Evolutionary conservation across 2,329 filamentous ascomycete species (phyloP).

Genomic region (Pseudogymnoascus sp.): DNA sequence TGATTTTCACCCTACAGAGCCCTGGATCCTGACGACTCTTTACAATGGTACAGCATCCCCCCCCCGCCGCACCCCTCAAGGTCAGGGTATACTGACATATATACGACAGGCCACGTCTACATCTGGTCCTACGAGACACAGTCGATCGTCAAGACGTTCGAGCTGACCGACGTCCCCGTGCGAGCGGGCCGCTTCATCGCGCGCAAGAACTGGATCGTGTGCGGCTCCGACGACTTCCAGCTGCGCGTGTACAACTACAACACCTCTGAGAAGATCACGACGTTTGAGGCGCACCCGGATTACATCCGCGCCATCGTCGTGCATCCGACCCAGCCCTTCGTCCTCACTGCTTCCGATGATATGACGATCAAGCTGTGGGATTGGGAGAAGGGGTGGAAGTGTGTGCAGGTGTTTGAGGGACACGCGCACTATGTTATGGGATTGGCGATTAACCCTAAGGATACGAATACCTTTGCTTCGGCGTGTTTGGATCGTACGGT

Average conservation of each 20-base stretch:
- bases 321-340: slow-evolving; percentile 90
- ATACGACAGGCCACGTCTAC: slow-evolving; percentile 76
- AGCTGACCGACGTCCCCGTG: slow-evolving; percentile 96
- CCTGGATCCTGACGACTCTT: slow-evolving; percentile 92
- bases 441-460: slow-evolving; percentile 93
- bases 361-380: slow-evolving; percentile 99
- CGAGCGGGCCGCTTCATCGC: slow-evolving; percentile 94
- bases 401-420: slow-evolving; percentile 91
- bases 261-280: slow-evolving; percentile 95
- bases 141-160: slow-evolving; percentile 96
- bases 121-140: slow-evolving; percentile 99
- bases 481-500: slow-evolving; percentile 94
- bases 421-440: slow-evolving; percentile 98
- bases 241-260: slow-evolving; percentile 97
- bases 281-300: slow-evolving; percentile 94
- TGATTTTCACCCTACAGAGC: slow-evolving; percentile 94
- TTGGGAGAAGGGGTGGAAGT: slow-evolving; percentile 98
- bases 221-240: slow-evolving; percentile 87
- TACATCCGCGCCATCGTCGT: slow-evolving; percentile 96
- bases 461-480: slow-evolving; percentile 85
- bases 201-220: slow-evolving; percentile 98
- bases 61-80: slow-evolving; percentile 21
- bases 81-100: slow-evolving; percentile 24
- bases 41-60: slow-evolving; percentile 67
- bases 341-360: slow-evolving; percentile 92